Base-by-base conservation (phyloP, 202 grass and related monocot species). In the Carex sylvatica region DNA sequence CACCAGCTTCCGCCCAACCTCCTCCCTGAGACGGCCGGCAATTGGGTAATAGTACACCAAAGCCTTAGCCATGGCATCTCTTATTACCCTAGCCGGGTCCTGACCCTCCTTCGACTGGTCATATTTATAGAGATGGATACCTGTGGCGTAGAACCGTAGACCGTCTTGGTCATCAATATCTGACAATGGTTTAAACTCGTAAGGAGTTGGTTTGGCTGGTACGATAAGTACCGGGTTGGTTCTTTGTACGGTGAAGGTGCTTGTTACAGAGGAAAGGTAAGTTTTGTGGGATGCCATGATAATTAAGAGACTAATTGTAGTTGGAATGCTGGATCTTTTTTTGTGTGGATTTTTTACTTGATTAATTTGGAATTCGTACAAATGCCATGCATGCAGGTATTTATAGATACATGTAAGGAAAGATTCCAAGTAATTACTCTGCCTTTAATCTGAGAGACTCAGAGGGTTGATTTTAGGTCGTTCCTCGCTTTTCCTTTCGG, bases 41-140 rank as follows among this genome's bases (percentile, higher is more conserved):
- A 97, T 63, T 0, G 94, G 91, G 36, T 97, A 97, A 87, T 97
- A 97, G 69, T 85, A 66, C 52, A 97, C 91, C 54, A 97, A 87
- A 5, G 85, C 88, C 87, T 84, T 86, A 24, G 81, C 85, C 1
- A 97, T 23, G 2, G 89, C 94, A 6, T 58, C 86, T 28, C 56
- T 81, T 65, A 93, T 36, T 9, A 84, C 86, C 64, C 36, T 73
- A 0, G 15, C 86, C 14, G 70, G 89, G 53, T 97, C 63, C 1
- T 73, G 66, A 3, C 60, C 46, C 9, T 9, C 28, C 22, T 54
- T 30, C 14, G n/a, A 53, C 6, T 40, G 54, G 9, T 61, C 28
- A 49, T 33, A 14, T 46, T 83, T 77, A 42, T 84, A 88, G 46
- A 88, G 78, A 4, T 84, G 82, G 44, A 88, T 72, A 6, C 76